Base-by-base conservation (phyloP, 331 rosid species). In the Quercus tomentella region DNA sequence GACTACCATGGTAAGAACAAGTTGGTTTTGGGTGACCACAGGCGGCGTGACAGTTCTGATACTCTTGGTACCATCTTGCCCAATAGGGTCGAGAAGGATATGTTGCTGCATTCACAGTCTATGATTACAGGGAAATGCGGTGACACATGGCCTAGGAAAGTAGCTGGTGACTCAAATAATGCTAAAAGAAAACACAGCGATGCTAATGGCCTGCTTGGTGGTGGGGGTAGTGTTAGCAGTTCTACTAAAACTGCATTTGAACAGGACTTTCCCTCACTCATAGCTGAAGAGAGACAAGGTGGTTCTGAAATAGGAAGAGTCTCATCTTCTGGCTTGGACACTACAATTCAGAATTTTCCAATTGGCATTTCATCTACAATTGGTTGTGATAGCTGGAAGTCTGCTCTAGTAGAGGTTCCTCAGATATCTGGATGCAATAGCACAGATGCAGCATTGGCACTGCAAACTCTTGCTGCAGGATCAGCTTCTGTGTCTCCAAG, bases 221-320 rank as follows among this genome's bases (percentile, higher is more conserved):
- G 18, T 61, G 49, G 18, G 10, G 70, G 76, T 25, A 58, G 70
- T 30, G 70, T 56, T 30, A 80, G 57, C 51, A 62, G 26, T 70
- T 28, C 43, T 66, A n/a, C 22, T 75, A 62, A 79, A 61, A 61
- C 65, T 21, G 10, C 55, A 70, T 60, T 79, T 26, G 76, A 83
- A 25, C 52, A 35, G 74, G 81, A 83, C 56, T 83, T 79, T 70
- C 81, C 80, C 5, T 70, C 56, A 41, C 83, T 75, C 77, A 70
- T 73, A 21, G 71, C 51, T 70, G 86, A 79, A 70, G 72, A 61
- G n/a, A 55, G 60, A 55, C 78, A 28, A 12, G 45, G 63, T 3
- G 21, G 49, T 70, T 76, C 58, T 30, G 75, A 79, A n/a, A 60
- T 12, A 5, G 78, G 81, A 66, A 72, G 79, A 71, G 52, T 37